phyloP scores from a whole-genome alignment of 352 stramenopile genomes.

The Globisporangium abappressorium region DNA sequence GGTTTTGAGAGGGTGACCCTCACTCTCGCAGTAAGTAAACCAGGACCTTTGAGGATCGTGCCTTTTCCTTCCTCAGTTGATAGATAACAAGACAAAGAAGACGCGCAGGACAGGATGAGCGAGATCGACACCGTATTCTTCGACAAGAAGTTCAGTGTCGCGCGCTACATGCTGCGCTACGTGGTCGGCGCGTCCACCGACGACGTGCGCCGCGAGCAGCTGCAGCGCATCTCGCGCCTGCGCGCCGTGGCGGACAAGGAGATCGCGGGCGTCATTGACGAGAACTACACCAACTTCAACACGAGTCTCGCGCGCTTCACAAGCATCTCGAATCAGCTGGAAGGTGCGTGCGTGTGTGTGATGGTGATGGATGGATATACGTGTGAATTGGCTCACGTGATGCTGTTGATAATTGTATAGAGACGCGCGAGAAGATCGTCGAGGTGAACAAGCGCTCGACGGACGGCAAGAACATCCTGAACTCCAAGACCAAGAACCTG shows the following conservation, averaged over 20 bases:
- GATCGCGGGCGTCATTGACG: constrained; percentile 79
- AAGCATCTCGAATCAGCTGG: constrained; percentile 69
- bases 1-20: constrained; percentile 9
- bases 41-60: background rate
- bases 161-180: constrained; percentile 78
- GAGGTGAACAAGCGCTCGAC: constrained; percentile 65
- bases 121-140: constrained; percentile 77
- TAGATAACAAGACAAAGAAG: background rate
- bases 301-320: constrained; percentile 79
- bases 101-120: constrained; percentile 30
- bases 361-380: background rate
- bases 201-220: constrained; percentile 65
- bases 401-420: constrained; percentile 20
- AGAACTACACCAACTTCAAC: constrained; percentile 86
- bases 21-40: background rate
- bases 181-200: constrained; percentile 67
- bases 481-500: constrained; percentile 83
- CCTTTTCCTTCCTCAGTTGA: background rate
- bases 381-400: background rate
- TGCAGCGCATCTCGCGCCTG: constrained; percentile 54
- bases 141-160: constrained; percentile 82
- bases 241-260: constrained; percentile 69
- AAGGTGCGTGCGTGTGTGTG: constrained; percentile 35
- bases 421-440: constrained; percentile 64
- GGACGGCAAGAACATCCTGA: constrained; percentile 77